A percentile compares a stretch with the other conserved stretches of the same genome.
These are phyloP conservation scores for Harrya chromipes DNA, from an alignment of 768 basidiomycete genomes.

Conservation along the genomic window DNA sequence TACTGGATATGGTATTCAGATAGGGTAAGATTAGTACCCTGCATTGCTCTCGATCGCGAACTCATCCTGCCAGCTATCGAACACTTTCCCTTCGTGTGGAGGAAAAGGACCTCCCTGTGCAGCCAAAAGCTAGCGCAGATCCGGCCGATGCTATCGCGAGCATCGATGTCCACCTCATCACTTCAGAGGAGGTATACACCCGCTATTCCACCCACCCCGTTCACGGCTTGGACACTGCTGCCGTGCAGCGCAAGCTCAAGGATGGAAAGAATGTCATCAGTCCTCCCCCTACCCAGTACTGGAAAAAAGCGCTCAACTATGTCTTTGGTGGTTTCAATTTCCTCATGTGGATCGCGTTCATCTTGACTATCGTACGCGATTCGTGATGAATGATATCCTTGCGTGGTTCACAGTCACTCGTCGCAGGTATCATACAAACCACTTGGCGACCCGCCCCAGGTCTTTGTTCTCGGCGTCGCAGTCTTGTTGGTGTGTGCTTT, in stretches of 20 bases:
- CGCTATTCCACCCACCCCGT: constrained; percentile 43
- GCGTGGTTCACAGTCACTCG: constrained; percentile 12
- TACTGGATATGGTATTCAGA: constrained; percentile 29
- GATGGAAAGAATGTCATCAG: constrained; percentile 47
- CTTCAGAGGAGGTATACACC: constrained; percentile 40
- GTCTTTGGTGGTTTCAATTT: constrained; percentile 57
- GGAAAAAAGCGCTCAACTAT: constrained; percentile 49
- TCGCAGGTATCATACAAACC: constrained; percentile 48
- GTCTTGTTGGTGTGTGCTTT: constrained; percentile 39
- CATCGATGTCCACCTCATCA: constrained; percentile 49
- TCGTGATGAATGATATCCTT: neutral
- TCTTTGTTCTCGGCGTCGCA: constrained; percentile 47
- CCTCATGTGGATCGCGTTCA: constrained; percentile 51
- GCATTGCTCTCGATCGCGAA: neutral
- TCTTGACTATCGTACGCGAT: constrained; percentile 38
- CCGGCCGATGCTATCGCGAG: constrained; percentile 37
- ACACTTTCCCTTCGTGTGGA: constrained; percentile 44
- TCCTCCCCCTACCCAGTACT: constrained; percentile 44
- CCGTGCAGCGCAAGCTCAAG: constrained; percentile 36
- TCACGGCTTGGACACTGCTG: constrained; percentile 42
- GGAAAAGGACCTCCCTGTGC: constrained; percentile 20
- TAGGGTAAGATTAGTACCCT: constrained; percentile 9
- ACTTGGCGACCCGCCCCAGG: constrained; percentile 40
- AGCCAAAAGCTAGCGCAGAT: constrained; percentile 22
- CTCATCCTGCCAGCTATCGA: constrained; percentile 29